Conservation (phyloP, 73 alveolate species). For the Uronychia setigera region DNA sequence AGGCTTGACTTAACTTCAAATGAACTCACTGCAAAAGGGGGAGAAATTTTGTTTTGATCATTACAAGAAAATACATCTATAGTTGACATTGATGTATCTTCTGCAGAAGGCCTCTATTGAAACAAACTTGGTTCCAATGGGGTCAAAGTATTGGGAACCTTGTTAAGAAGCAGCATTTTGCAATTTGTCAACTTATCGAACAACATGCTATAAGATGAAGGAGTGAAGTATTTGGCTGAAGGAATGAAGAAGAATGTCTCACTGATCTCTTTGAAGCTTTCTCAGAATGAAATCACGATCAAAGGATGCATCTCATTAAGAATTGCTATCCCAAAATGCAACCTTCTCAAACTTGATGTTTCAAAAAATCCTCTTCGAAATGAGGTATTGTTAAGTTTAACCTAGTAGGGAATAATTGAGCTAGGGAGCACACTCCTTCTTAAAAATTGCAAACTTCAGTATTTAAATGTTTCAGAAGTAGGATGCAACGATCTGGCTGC, state of each 20-base stretch:
- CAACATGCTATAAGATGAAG: background rate
- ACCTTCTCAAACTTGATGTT: background rate
- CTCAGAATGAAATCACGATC: background rate
- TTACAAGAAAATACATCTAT: slow-evolving; percentile 42
- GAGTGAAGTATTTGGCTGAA: background rate
- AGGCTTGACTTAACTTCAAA: slow-evolving; percentile 59
- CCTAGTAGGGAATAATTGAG: background rate
- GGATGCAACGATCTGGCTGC: background rate
- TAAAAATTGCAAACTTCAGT: background rate
- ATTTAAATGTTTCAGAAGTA: background rate
- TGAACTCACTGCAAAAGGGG: slow-evolving; percentile 66
- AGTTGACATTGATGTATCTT: slow-evolving; percentile 34
- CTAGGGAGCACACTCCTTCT: background rate
- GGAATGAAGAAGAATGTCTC: background rate
- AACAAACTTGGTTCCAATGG: slow-evolving; percentile 67
- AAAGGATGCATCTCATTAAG: background rate
- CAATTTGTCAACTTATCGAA: background rate
- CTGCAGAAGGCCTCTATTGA: slow-evolving; percentile 63
- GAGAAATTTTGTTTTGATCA: slow-evolving; percentile 29
- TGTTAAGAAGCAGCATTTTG: slow-evolving; percentile 15
- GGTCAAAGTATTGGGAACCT: slow-evolving; percentile 15
- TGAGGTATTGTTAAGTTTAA: background rate
- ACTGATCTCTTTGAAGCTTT: background rate
- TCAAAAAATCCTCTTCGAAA: background rate
- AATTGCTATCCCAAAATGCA: background rate